Percentiles rank a stretch among this genome's conserved stretches.
Evolutionary conservation across 2,329 filamentous ascomycete species (phyloP).

Genomic region (Paradendryphiella salina): DNA sequence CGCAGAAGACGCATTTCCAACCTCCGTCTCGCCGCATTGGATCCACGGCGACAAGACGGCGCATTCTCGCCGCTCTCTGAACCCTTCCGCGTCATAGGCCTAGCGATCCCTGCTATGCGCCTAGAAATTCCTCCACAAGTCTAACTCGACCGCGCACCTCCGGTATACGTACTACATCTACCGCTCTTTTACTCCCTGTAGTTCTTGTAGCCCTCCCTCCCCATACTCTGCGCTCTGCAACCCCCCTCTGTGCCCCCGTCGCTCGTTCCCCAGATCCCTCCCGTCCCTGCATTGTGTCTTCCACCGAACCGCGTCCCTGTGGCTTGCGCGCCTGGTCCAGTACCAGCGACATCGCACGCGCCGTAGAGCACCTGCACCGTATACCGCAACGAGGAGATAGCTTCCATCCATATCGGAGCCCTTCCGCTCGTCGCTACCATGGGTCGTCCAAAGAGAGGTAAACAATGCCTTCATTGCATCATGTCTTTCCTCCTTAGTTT

Average conservation of each 20-base stretch:
- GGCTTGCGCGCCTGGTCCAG: slow-evolving; percentile 36
- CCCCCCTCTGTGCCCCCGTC: slow-evolving; percentile 22
- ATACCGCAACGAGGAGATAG: slow-evolving; percentile 11
- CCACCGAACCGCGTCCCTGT: slow-evolving; percentile 35
- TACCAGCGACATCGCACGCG: slow-evolving; percentile 23
- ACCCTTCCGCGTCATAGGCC: slow-evolving; percentile 18
- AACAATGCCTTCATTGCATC: slow-evolving; percentile 10
- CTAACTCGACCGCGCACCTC: slow-evolving; percentile 19
- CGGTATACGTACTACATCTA: slow-evolving; percentile 18
- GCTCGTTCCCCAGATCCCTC: slow-evolving; percentile 25
- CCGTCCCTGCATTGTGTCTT: slow-evolving; percentile 14
- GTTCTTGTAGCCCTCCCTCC: background rate
- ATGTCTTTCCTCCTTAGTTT: slow-evolving; percentile 10
- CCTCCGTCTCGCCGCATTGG: background rate
- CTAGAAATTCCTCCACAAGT: slow-evolving; percentile 20
- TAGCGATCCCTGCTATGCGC: slow-evolving; percentile 15
- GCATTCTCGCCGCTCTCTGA: slow-evolving; percentile 10
- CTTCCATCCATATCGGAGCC: slow-evolving; percentile 9
- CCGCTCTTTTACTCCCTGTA: slow-evolving; percentile 11
- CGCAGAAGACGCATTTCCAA: background rate
- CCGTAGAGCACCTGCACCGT: slow-evolving; percentile 20
- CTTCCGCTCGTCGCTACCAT: slow-evolving; percentile 31
- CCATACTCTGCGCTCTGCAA: slow-evolving; percentile 2
- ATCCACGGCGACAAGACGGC: background rate
- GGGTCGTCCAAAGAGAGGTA: slow-evolving; percentile 46